Percentiles rank a stretch among this genome's conserved stretches.
Conservation (phyloP, 208 protist genomes). For the Crithidia bombi region DNA sequence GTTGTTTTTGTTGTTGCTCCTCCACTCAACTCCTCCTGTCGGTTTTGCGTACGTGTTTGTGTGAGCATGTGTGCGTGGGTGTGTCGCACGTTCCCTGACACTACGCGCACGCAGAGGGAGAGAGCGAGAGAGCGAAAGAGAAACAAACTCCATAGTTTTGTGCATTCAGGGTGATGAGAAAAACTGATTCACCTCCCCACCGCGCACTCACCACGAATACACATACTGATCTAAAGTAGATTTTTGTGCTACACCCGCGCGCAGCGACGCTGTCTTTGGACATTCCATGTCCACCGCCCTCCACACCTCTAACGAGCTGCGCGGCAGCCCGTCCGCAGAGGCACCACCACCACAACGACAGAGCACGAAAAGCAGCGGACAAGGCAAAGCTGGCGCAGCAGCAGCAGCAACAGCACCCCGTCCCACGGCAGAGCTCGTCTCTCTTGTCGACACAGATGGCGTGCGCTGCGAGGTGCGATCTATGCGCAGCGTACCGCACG, state of each 20-base stretch:
- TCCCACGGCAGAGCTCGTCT: background rate
- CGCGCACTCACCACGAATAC: too few species aligned
- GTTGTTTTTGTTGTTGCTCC: background rate
- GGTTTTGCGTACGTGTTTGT: background rate
- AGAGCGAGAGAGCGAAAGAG: background rate
- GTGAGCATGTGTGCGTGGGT: background rate
- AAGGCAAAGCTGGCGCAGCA: background rate
- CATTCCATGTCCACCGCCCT: slow-evolving; percentile 1
- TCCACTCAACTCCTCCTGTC: too few species aligned
- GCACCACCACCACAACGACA: background rate
- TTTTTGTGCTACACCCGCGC: too few species aligned
- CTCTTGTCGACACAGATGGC: slow-evolving; percentile 31
- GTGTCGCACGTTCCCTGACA: background rate
- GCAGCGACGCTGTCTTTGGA: too few species aligned
- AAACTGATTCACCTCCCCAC: too few species aligned
- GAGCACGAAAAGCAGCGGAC: background rate
- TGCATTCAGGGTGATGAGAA: background rate
- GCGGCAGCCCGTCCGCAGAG: background rate
- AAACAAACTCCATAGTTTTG: background rate
- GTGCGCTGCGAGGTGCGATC: slow-evolving; percentile 59
- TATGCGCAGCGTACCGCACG: slow-evolving; percentile 54
- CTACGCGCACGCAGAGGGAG: too few species aligned
- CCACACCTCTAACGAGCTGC: slow-evolving; percentile 8
- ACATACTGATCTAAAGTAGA: too few species aligned
- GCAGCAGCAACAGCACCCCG: too few species aligned